Evolutionary conservation across 2,329 filamentous ascomycete genomes (phyloP).

Genomic region (Cylindrodendrum hubeiense): DNA sequence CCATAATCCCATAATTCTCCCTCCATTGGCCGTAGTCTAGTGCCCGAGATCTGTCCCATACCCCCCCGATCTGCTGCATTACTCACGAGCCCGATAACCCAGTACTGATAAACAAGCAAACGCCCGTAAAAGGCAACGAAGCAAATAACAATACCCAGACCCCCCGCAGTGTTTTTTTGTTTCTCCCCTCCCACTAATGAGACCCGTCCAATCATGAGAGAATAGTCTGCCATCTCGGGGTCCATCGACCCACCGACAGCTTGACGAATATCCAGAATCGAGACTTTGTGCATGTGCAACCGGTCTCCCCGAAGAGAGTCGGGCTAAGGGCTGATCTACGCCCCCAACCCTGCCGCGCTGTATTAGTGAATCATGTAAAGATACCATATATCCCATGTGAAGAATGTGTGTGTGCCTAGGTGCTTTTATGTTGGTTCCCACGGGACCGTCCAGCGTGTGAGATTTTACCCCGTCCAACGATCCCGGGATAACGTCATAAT

Average conservation of each 20-base stretch:
- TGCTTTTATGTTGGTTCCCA: slow-evolving; percentile 22
- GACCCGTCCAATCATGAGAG: slow-evolving; percentile 13
- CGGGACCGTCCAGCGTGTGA: slow-evolving; percentile 13
- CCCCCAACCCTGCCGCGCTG: slow-evolving; percentile 17
- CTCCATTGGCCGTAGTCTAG: slow-evolving; percentile 24
- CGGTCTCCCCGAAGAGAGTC: slow-evolving; percentile 20
- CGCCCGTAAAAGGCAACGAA: slow-evolving; percentile 18
- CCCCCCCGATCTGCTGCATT: slow-evolving; percentile 15
- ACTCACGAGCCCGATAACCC: slow-evolving; percentile 17
- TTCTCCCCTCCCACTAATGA: slow-evolving; percentile 12
- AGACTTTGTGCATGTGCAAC: slow-evolving; percentile 23
- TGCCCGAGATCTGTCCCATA: slow-evolving; percentile 2
- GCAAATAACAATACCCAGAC: slow-evolving; percentile 28
- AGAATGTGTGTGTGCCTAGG: slow-evolving; percentile 29
- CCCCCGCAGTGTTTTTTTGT: slow-evolving; percentile 23
- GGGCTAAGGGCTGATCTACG: slow-evolving; percentile 5
- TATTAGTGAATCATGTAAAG: slow-evolving; percentile 35
- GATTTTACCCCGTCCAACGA: slow-evolving; percentile 16
- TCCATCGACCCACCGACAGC: slow-evolving; percentile 18
- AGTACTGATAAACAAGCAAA: slow-evolving; percentile 22
- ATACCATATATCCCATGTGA: slow-evolving; percentile 37
- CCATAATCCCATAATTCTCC: slow-evolving; percentile 9
- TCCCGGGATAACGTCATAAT: slow-evolving; percentile 33
- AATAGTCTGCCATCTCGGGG: slow-evolving; percentile 8
- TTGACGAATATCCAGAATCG: slow-evolving; percentile 29